Base-by-base conservation (phyloP, 2,329 filamentous ascomycete species). In the Penicillium sp. region DNA sequence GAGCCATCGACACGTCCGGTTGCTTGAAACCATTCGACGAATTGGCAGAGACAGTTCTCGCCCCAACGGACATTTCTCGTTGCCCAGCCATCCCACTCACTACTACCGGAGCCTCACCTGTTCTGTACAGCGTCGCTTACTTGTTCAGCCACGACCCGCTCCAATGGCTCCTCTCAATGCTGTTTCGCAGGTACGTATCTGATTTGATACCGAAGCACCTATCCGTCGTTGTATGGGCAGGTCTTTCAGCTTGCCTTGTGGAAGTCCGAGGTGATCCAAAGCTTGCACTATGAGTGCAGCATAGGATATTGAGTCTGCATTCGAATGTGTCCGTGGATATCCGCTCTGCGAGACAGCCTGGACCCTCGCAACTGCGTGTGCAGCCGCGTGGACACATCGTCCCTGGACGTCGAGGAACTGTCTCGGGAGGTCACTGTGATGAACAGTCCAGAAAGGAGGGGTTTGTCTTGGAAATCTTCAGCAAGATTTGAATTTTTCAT, bases 91-190 rank as follows among this genome's bases (percentile, higher is more conserved):
- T 38, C 7, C 6, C 25, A 12, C 28, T 28, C 13, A 35, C 35
- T 45, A 6, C 5, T 6, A 25, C 13, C 42, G 42, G 28, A 3
- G 9, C 12, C 26, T 39, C 25, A 11, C 12, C 7, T 34, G 36
- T 32, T 26, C 26, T 36, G 32, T 26, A 12, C 45, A 40, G 12
- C 7, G 38, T 7, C 13, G 18, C 26, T 37, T 13, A 25, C 36
- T n/a, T 3, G 18, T 35, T 29, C 38, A 32, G 26, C 11, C 48
- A 32, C 18, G 44, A 37, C 12, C 34, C 28, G 43, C 35, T 25
- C 43, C 40, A 29, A 63, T 64, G 62, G 49, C 62, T 9, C 61
- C 52, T 32, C 47, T 63, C 13, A 64, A 63, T 46, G 49, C 49
- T 28, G 42, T 46, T 18, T 60, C 61, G 24, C 50, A 58, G 56